Conservation (phyloP, 306 rosid species). For the Vachellia collinsii region DNA sequence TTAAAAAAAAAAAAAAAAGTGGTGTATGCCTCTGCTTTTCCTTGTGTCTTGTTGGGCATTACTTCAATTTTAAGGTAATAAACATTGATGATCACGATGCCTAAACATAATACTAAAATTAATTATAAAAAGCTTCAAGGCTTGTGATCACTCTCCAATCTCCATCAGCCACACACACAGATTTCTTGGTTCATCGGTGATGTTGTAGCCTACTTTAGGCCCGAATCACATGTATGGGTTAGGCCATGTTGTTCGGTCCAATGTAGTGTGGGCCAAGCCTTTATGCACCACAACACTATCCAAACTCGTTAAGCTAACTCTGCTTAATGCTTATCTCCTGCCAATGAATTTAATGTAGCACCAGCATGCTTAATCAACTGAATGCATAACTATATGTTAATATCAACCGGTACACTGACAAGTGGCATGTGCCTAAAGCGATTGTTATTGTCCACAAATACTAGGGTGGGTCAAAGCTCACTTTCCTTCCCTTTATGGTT, state of each 20-base stretch:
- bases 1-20: no score
- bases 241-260: background rate
- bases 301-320: background rate
- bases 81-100: background rate
- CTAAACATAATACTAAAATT: background rate
- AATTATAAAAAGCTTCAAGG: background rate
- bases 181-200: background rate
- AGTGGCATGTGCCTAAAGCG: background rate
- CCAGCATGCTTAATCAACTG: no score
- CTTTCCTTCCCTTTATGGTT: no score
- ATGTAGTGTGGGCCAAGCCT: background rate
- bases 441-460: constrained; percentile 38
- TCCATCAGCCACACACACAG: background rate
- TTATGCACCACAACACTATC: background rate
- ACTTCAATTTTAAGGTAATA: background rate
- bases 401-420: background rate
- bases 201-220: background rate
- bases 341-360: no score
- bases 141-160: background rate
- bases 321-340: no score
- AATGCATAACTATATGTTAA: no score
- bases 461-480: background rate
- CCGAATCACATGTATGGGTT: background rate
- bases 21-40: no score
- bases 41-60: background rate